These are phyloP conservation scores for Aspergillus conjunctus DNA, from an alignment of 495 filamentous ascomycete species.

Conservation along the genomic window DNA sequence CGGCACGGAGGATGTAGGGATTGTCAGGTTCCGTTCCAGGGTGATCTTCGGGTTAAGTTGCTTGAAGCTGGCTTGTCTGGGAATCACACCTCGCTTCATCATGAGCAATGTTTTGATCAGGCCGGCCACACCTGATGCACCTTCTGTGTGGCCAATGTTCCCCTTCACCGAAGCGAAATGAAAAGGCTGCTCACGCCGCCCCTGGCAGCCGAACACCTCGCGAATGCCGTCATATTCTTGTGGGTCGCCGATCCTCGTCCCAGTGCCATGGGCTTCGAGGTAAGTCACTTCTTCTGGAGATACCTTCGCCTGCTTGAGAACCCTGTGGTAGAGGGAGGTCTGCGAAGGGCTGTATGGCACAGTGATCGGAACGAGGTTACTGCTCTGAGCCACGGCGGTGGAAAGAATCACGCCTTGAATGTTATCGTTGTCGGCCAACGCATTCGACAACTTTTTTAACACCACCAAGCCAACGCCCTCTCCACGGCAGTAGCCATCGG, in stretches of 20 bases:
- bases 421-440: constrained; percentile 57
- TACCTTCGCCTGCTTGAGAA: constrained; percentile 13
- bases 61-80: neutral
- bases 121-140: constrained; percentile 58
- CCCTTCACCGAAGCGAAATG: constrained; percentile 53
- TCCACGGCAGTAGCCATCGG: constrained; percentile 69
- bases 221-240: constrained; percentile 36
- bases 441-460: constrained; percentile 61
- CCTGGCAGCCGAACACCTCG: constrained; percentile 41
- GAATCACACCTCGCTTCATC: neutral
- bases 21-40: neutral
- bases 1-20: neutral
- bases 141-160: constrained; percentile 54
- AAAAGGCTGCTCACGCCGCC: constrained; percentile 24
- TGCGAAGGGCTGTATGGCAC: constrained; percentile 35
- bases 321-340: constrained; percentile 16
- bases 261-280: constrained; percentile 35
- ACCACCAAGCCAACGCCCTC: constrained; percentile 64
- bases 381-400: constrained; percentile 29
- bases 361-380: constrained; percentile 30
- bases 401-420: constrained; percentile 58
- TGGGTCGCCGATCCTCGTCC: constrained; percentile 46
- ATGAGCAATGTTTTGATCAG: constrained; percentile 52
- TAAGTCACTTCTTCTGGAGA: constrained; percentile 44
- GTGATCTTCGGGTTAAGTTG: constrained; percentile 3